Base-by-base conservation (phyloP, 352 stramenopile species). In the Pythium rishiriense region DNA sequence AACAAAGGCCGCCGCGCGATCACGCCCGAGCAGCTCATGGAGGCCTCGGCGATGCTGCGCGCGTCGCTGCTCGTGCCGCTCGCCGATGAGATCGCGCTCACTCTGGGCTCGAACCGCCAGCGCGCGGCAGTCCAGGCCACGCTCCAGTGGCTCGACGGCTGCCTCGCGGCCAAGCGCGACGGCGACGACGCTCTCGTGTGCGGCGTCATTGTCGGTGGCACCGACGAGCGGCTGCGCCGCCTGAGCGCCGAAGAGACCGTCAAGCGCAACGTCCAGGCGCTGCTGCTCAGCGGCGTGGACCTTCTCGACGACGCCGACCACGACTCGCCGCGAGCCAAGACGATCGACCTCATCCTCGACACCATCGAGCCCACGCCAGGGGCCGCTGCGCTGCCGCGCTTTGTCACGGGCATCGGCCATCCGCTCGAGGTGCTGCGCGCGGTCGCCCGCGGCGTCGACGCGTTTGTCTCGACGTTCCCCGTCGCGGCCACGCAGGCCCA, bases 101-200 rank as follows among this genome's bases (percentile, higher is more conserved):
- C 79, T 24, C 85, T 84, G 33, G 76, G 82, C 19, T 63, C 73
- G 31, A 93, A 93, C 63, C 81, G 84, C 10, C 84, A 91, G 65
- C 82, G 82, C 39, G 64, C 72, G 3, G 80, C 84, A 19, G 75
- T 93, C 26, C 73, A 89, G 57, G 78, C 67, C 26, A 83, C 84
- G 43, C 69, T 93, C 33, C 68, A 87, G 31, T 93, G 84, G 84
- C 67, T 93, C 25, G 84, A 93, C 59, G 75, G 69, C 21, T 93
- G 82, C 52, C 61, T 90, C 37, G 56, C 61, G 37, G 66, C 72
- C 4, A 68, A 69, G 33, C 43, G 60, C 14, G 41, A 58, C 1
- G 58, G 19, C 46, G 59, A 62, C 31, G 26, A 47, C 1, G 42
- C 66, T 24, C 29, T 72, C 21, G 75, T 93, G 47, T 89, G 80